Base-by-base conservation (phyloP, 208 protist species). In the Wallacemonas sp. region DNA sequence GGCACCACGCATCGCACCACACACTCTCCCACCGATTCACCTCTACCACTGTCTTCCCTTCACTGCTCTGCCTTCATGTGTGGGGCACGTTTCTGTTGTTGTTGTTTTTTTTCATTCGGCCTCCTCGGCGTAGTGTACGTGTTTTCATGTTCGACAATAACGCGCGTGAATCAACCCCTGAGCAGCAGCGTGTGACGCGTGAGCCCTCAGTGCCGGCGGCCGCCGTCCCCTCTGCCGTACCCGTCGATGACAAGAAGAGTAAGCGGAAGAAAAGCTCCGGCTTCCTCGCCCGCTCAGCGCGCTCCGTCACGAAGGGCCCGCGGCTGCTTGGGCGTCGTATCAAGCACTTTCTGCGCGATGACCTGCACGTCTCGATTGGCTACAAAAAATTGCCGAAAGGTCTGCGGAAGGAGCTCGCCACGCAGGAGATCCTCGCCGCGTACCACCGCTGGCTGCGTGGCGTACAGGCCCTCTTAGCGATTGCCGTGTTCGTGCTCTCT, bases 381-480 rank as follows among this genome's bases (percentile, higher is more conserved):
- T 83, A 78, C 50, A 68, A 79, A 32, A 81, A 83, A 54, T 67
- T 69, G 30, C 85, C 85, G 21, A 71, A 54, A 34, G 55, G 66
- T 21, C 71, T 87, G n/a, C 73, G 76, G 26, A 68, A 64, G 57
- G 75, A 81, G 44, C 73, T 91, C 37, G 69, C 73, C 12, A 69
- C 58, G 26, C 66, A 89, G 50, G 85, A 91, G 68, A 54, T 85
- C 26, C 73, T 91, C 19, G 57, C 81, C 2, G 74, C 83, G 12
- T 89, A 88, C 52, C 81, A 87, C 59, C 79, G 81, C 45, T 89
- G 81, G 79, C 67, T 91, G 53, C 81, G 85, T 33, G 85, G 85
- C 21, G 79, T 91, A 17, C 81, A 83, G 65, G 81, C 81, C 22
- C 41, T 91, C 17, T 61, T 91, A 29, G 64, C 81, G 15, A 79